Evolutionary conservation across 371 early-diverging fungal genomes (phyloP), one percentile per base, ranked within the genome.

Genomic region (Circinella umbellata): DNA sequence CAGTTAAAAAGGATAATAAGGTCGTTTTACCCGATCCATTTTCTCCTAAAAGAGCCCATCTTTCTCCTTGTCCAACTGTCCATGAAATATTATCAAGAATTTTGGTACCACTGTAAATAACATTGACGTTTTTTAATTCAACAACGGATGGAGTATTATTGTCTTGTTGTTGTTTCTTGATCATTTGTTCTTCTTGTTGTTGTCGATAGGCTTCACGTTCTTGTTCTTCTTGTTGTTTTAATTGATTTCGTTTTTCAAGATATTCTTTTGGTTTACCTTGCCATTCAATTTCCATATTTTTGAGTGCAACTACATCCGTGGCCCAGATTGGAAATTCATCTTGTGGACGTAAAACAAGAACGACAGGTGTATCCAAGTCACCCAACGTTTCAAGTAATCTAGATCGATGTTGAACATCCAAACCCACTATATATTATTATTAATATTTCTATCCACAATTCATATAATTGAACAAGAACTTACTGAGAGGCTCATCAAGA

Each of bases 401-500:
- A n/a, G 69, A 20, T 11, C 90, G 84, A 64, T 86, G 84, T 9
- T 75, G 70, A 3, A 81, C 82, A 78, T 89, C 90, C 47, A 89
- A 69, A 0, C 90, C 90, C 86, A 88, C 86, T 86, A 63, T 49
- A 38, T 49, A 39, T 20, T 11, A 17, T 53, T 18, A 42, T 66
- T 54, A 20, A 51, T 2, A 13, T 9, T 39, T 15, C 48, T 27
- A 63, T 20, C 38, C 36, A 34, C n/a, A 17, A 13, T 10, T 61
- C 6, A 27, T 11, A 18, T 48, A 5, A 37, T 34, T 3, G 55
- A 4, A 61, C 20, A 27, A n/a, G 14, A 47, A 47, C 79, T 74
- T 80, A 89, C 89, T 89, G 18, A 89, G 81, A 1, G 89, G 88
- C 73, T 88, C 88, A 71, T 89, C 88, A 14, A 87, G 67, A 38